Conservation (phyloP, 768 basidiomycete species). For the Podaxis pistillaris region DNA sequence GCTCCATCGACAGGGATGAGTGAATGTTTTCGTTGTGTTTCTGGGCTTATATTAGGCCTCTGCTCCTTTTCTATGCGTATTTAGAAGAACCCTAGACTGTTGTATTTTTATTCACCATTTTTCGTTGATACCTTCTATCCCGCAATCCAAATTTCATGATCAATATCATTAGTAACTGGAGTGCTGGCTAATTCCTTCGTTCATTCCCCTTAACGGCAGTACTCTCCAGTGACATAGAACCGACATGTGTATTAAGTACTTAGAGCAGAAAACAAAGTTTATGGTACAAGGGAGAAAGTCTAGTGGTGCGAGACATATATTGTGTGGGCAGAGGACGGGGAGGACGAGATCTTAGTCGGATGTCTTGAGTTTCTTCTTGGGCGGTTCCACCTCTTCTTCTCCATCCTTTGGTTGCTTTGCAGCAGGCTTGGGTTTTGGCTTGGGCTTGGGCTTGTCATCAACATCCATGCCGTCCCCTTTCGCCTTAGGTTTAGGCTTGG, state of each 20-base stretch:
- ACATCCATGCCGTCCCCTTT: slow-evolving; percentile 51
- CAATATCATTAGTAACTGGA: background rate
- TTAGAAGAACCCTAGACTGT: background rate
- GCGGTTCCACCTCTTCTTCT: slow-evolving; percentile 49
- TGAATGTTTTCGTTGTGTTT: slow-evolving; percentile 12
- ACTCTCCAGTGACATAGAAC: background rate
- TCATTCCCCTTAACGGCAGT: background rate
- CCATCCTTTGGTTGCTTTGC: slow-evolving; percentile 30
- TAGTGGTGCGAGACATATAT: slow-evolving; percentile 17
- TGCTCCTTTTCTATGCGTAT: background rate
- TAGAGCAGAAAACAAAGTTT: background rate
- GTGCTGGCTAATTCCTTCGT: background rate
- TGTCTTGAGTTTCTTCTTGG: slow-evolving; percentile 76
- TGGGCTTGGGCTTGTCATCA: slow-evolving; percentile 42
- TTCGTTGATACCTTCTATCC: background rate
- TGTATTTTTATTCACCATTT: slow-evolving; percentile 9
- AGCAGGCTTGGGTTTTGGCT: slow-evolving; percentile 32
- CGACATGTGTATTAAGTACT: background rate
- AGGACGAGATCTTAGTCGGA: slow-evolving; percentile 29
- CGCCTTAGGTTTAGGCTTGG: slow-evolving; percentile 37
- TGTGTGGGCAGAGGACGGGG: slow-evolving; percentile 9
- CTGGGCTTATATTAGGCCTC: background rate
- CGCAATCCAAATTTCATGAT: background rate
- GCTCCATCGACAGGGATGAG: slow-evolving; percentile 46
- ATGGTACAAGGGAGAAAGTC: slow-evolving; percentile 6